Evolutionary conservation across 2,329 filamentous ascomycete genomes (phyloP), one percentile per base, ranked within the genome.

Genomic region (Ophiostoma angusticollis): DNA sequence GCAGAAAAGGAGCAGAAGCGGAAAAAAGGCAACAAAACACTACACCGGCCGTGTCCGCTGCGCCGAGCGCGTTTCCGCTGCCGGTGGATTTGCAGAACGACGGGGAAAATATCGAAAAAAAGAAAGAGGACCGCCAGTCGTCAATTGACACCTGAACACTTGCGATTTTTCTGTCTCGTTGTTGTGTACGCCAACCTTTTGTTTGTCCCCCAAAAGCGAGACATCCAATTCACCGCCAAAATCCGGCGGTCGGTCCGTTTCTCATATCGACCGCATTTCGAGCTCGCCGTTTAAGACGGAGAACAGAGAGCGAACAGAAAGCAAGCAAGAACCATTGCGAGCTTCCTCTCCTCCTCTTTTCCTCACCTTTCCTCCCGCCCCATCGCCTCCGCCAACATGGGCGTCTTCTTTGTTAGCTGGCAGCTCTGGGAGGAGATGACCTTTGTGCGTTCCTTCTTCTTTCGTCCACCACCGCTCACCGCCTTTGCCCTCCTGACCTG

Each of bases 401-500:
- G 58, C 36, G 55, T 52, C 28, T 84, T 85, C 58, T 84, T 82
- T 58, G 52, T 65, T 30, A 67, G 62, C 35, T 93, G 85, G 86
- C 64, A 72, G 49, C 63, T 91, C 51, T 94, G 86, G 86, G 75
- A 91, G 67, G 78, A 93, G 64, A 78, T 94, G 77, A 83, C 78
- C 38, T 84, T 93, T 63, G 86, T 93, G 27, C 8, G 37, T 21
- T 14, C 9, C 6, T 3, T 3, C 21, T 28, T 41, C n/a, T n/a
- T n/a, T n/a, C n/a, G n/a, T 52, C 56, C n/a, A n/a, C 16, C 17
- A 9, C 8, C 19, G 22, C 9, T 32, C 29, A 9, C 11, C 19
- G 3, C 9, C 9, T 21, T 13, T 14, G 5, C 8, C n/a, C 5
- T 17, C 11, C 36, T 13, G 8, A 11, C 19, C 9, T 22, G n/a